Base-by-base conservation (phyloP, 1,284 basidiomycete genomes). In the Takashimella tepidaria region DNA sequence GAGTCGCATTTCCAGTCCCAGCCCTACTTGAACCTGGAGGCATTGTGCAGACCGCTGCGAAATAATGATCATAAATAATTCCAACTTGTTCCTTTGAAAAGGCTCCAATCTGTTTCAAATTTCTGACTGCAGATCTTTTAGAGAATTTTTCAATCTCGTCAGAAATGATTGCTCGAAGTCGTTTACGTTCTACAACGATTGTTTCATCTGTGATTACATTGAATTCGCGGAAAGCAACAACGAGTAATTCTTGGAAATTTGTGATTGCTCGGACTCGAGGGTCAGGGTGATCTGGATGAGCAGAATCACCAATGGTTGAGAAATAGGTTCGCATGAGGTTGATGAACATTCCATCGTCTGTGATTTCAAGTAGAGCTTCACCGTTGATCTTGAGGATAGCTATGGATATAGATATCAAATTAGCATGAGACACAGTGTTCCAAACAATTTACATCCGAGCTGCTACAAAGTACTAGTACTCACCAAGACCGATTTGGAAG, bases 381-480 rank as follows among this genome's bases (percentile, higher is more conserved):
- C 93, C 93, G 62, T 99, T 99, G 75, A 98, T 96, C 77, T 98
- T 98, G 53, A 99, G 82, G 49, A 98, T 96, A 13, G 96, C 96
- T 86, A 37, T 8, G 8, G 16, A 16, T 16, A 37, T 8, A 16
- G 31, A 8, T 37, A 37, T 37, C 21, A 40, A 2, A 47, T 55
- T 26, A 58, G 55, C 5, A 16, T 16, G 2, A 3, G n/a, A n/a
- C n/a, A 12, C 4, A 26, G 47, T 2, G 11, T 13, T 12, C 12
- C 10, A 42, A 41, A 55, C 13, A n/a, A n/a, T n/a, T n/a, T n/a
- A n/a, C n/a, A n/a, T n/a, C n/a, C n/a, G n/a, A n/a, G n/a, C n/a
- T 19, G 25, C 23, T 24, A 40, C 13, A 20, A 43, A 16, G 22
- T 3, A 4, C 42, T 19, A 3, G 19, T 12, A 60, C 66, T 53